Evolutionary conservation across 345 rosid species (phyloP).

Genomic region (Murraya koenigii): DNA sequence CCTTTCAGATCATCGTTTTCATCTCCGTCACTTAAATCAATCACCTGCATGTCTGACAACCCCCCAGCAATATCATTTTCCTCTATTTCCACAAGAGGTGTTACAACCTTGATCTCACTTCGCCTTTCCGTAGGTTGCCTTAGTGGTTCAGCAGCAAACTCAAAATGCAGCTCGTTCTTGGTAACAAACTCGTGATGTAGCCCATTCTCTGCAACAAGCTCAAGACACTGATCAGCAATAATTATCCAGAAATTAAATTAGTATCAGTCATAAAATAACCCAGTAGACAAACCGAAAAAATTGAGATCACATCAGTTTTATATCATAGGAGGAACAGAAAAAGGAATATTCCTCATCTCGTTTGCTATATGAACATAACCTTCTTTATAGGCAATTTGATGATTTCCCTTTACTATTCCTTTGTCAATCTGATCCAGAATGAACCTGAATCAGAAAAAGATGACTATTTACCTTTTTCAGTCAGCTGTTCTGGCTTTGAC

Average conservation of each 20-base stretch:
- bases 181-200: constrained; percentile 7
- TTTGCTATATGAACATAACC: not conserved
- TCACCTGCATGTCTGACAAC: constrained; percentile 29
- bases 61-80: not conserved
- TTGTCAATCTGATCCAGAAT: not conserved
- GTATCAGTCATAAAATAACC: not conserved
- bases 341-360: not conserved
- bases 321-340: not conserved
- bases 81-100: not conserved
- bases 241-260: not conserved
- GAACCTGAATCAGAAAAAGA: not conserved
- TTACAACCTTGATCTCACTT: not conserved
- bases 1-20: constrained; percentile 28
- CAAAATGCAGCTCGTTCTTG: constrained; percentile 11
- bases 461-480: constrained; percentile 9
- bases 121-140: not conserved
- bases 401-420: not conserved
- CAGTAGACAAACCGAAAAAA: not conserved
- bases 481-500: constrained; percentile 1
- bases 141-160: constrained; percentile 4
- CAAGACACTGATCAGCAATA: not conserved
- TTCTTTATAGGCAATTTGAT: not conserved
- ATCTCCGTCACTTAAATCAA: constrained; percentile 60
- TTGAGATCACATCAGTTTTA: not conserved
- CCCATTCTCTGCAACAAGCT: constrained; percentile 23